Evolutionary conservation across 2,329 filamentous ascomycete genomes (phyloP).

Genomic region (Colletotrichum nymphaeae): DNA sequence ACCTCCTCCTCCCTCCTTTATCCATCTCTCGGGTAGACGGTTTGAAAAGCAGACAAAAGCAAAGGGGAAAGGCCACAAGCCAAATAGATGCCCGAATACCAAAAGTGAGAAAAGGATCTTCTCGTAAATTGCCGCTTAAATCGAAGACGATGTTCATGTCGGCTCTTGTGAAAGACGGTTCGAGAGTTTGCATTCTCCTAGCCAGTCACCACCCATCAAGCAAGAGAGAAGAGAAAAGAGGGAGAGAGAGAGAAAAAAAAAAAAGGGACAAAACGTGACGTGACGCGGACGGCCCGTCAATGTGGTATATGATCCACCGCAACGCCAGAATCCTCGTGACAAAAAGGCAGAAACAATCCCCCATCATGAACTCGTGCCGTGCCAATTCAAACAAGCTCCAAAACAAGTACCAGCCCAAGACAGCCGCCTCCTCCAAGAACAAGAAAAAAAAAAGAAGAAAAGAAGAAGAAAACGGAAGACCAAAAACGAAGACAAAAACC

Average conservation of each 20-base stretch:
- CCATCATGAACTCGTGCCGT: slow-evolving; percentile 19
- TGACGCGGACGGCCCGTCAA: slow-evolving; percentile 31
- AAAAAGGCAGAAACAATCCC: slow-evolving; percentile 24
- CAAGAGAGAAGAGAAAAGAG: slow-evolving; percentile 28
- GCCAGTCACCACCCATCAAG: not conserved
- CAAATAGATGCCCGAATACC: not conserved
- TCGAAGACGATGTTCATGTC: not conserved
- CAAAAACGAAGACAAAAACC: not conserved
- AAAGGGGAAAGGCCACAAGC: not conserved
- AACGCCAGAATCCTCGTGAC: slow-evolving; percentile 30
- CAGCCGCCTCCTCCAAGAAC: slow-evolving; percentile 17
- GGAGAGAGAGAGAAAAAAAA: not conserved
- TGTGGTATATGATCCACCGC: slow-evolving; percentile 35
- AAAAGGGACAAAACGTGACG: slow-evolving; percentile 25
- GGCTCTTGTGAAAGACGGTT: slow-evolving; percentile 6
- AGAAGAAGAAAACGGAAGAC: no score
- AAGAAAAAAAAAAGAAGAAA: not conserved
- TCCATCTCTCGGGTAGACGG: no score
- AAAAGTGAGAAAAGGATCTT: not conserved
- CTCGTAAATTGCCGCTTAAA: not conserved
- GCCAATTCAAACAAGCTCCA: not conserved
- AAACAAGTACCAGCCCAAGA: not conserved
- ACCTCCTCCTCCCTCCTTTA: not conserved
- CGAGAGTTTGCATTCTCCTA: not conserved
- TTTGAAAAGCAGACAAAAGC: not conserved